phyloP scores from a whole-genome alignment of 768 basidiomycete genomes.

The Tulasnella sp. region DNA sequence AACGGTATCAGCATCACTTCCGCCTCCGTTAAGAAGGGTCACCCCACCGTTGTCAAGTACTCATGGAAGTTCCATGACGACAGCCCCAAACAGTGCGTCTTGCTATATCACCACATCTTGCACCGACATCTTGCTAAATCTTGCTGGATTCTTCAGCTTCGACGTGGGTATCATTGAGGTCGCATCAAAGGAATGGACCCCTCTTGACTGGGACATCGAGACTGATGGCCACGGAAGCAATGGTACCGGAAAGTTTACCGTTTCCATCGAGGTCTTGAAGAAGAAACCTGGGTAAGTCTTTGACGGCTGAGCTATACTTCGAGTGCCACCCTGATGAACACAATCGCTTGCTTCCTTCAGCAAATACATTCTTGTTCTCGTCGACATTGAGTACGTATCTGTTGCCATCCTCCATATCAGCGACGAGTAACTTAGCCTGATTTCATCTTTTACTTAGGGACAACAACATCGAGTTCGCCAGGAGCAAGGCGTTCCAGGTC shows the following conservation, averaged over 20 bases:
- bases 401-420: neutral
- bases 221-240: neutral
- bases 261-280: neutral
- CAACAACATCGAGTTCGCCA: neutral
- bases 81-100: neutral
- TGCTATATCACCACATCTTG: too few species aligned
- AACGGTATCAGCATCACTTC: neutral
- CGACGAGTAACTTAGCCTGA: neutral
- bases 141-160: neutral
- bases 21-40: neutral
- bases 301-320: neutral
- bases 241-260: neutral
- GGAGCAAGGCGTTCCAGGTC: neutral
- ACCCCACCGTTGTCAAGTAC: conserved; percentile 2
- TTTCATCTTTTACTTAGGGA: neutral
- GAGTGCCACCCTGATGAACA: neutral
- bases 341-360: neutral
- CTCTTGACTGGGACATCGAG: neutral
- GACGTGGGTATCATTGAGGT: neutral
- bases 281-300: neutral
- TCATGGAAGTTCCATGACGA: neutral
- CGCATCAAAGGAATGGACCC: neutral
- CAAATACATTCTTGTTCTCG: neutral
- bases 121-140: neutral
- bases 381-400: neutral